Evolutionary conservation across 768 basidiomycete species (phyloP), one percentile per base, ranked within the genome.

Genomic region (Termitomyces sp.): DNA sequence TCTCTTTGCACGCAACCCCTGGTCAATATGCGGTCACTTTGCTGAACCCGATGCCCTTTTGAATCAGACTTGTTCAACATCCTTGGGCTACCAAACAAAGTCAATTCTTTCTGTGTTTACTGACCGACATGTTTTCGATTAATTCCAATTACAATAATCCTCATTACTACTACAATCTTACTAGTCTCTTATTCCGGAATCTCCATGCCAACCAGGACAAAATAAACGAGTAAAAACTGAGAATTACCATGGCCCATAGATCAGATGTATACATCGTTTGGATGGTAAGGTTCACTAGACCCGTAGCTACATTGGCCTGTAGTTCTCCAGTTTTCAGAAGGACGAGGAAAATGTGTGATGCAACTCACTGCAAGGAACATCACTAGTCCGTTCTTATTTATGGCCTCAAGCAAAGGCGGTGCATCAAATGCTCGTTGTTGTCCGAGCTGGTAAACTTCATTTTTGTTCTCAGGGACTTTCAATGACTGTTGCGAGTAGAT

Each of bases 231-330:
- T 98, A 98, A 5, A 65, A 66, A 4, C 72, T 61, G 10, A 98
- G 70, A 40, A 94, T 79, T 5, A 73, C 55, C 76, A 95, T 77
- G 6, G 91, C 86, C 36, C 71, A 63, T 36, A 58, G 46, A 56
- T 86, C 75, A 1, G 79, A 72, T 26, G 79, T 77, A 65, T 94
- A 92, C 85, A 98, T 94, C 9, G 94, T 98, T 61, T 73, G 71
- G 58, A 95, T 77, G 0, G 81, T 76, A 36, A 98, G 63, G 67
- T 98, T 99, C 60, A 95, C 76, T 13, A 91, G 62, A 0, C 96
- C 96, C 0, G 96, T 99, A 33, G 81, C 69, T 0, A 96, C 72
- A 68, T 98, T 98, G 0, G 94, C 92, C 94, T 96, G 58, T 28
- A 38, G 10, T 32, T 41, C 14, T 14, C 48, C 43, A 16, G 8